Evolutionary conservation across 164 flowering plant genomes (phyloP).

Genomic region (Macadamia tetraphylla): DNA sequence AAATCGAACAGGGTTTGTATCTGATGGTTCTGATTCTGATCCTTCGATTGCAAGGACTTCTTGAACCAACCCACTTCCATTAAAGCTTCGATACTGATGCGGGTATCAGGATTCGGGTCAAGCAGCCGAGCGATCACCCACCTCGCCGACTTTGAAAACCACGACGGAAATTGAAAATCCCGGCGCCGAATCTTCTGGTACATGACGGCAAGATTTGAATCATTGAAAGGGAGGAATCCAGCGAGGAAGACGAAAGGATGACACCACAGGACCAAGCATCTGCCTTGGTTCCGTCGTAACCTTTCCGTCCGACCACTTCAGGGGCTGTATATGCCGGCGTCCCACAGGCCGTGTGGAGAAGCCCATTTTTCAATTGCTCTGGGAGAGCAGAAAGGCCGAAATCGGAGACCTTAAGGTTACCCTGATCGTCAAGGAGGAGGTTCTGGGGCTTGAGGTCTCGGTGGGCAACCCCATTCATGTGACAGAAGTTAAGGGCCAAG

Average conservation of each 20-base stretch:
- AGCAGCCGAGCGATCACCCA: constrained; percentile 38
- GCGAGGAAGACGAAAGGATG: constrained; percentile 48
- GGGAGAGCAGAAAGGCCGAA: constrained; percentile 72
- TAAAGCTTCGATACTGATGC: constrained; percentile 48
- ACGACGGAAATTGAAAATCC: constrained; percentile 43
- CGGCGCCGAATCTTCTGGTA: constrained; percentile 43
- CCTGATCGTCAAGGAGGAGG: constrained; percentile 49
- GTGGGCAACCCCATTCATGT: constrained; percentile 60
- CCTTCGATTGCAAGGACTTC: constrained; percentile 18
- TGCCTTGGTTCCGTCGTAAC: constrained; percentile 27
- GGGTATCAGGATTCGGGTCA: constrained; percentile 59
- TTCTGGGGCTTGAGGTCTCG: constrained; percentile 83
- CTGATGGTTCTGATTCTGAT: background rate
- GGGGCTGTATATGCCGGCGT: constrained; percentile 35
- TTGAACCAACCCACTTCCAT: constrained; percentile 46
- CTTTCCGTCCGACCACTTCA: constrained; percentile 43
- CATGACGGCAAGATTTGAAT: constrained; percentile 47
- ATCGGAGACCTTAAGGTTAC: constrained; percentile 59
- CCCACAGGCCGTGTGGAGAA: constrained; percentile 70
- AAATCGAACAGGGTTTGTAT: background rate
- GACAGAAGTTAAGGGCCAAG: constrained; percentile 61
- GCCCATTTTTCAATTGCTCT: constrained; percentile 31
- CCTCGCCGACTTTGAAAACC: constrained; percentile 39
- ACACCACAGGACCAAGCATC: constrained; percentile 85
- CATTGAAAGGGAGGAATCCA: constrained; percentile 62